Percentiles rank a stretch among this genome's conserved stretches.
These are phyloP conservation scores for Smallanthus sonchifolius DNA, from an alignment of 129 eudicot species.

Conservation along the genomic window DNA sequence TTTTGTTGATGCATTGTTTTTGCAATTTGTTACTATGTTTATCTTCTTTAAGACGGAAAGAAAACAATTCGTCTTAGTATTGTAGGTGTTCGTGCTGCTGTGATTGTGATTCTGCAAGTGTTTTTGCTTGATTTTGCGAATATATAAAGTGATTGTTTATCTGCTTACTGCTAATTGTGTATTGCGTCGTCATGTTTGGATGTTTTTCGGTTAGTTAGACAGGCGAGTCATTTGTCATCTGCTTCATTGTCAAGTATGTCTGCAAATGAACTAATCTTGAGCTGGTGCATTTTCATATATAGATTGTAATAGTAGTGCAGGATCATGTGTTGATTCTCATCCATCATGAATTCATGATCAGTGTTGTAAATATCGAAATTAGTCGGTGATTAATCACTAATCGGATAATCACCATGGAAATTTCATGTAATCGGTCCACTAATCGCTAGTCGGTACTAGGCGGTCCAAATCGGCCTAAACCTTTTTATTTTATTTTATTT, in stretches of 20 bases:
- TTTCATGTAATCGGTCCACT: too few relatives aligned
- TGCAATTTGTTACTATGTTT: background rate
- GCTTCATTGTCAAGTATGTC: background rate
- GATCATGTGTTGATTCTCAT: background rate
- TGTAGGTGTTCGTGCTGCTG: background rate
- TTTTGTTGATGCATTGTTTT: constrained; percentile 14
- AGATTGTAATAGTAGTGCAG: background rate
- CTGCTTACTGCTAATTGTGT: background rate
- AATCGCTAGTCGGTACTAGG: too few relatives aligned
- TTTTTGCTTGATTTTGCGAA: constrained; percentile 12
- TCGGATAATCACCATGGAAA: too few relatives aligned
- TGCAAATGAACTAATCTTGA: background rate
- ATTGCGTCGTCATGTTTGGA: background rate
- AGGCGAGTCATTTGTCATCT: background rate
- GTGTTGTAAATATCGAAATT: too few relatives aligned
- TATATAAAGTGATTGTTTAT: background rate
- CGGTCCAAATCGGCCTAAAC: too few relatives aligned
- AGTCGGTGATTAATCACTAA: too few relatives aligned
- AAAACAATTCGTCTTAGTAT: background rate
- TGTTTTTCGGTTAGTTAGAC: background rate
- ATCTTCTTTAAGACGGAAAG: background rate
- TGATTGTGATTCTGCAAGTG: constrained; percentile 12
- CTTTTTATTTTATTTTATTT: too few relatives aligned
- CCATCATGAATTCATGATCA: too few relatives aligned
- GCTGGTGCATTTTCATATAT: background rate